A percentile compares a stretch with the other conserved stretches of the same genome.
These are phyloP conservation scores for Elsinoe fawcettii DNA, from an alignment of 2,329 filamentous ascomycete species.

Conservation along the genomic window DNA sequence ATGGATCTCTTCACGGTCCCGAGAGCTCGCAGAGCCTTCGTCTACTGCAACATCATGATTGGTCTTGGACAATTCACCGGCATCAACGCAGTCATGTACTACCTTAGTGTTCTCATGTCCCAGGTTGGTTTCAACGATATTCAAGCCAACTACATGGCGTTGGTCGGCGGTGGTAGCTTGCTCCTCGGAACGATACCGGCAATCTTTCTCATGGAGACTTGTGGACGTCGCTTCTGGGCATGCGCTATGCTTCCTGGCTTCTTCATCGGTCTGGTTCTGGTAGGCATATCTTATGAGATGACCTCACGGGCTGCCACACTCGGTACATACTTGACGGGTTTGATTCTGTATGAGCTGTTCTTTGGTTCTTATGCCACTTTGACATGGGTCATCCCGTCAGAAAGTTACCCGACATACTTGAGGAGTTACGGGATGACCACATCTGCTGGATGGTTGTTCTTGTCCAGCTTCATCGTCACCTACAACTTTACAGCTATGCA, in stretches of 20 bases:
- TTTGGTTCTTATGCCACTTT: constrained; percentile 43
- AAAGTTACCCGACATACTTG: constrained; percentile 66
- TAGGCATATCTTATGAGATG: constrained; percentile 57
- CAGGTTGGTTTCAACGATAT: constrained; percentile 59
- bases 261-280: constrained; percentile 60
- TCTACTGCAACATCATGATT: constrained; percentile 64
- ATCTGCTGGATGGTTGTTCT: constrained; percentile 59
- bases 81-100: constrained; percentile 64
- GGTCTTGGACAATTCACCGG: constrained; percentile 63
- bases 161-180: constrained; percentile 61
- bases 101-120: constrained; percentile 60
- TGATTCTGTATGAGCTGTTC: constrained; percentile 61
- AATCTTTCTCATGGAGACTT: constrained; percentile 60
- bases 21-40: constrained; percentile 56
- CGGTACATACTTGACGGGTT: constrained; percentile 59
- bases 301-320: constrained; percentile 40
- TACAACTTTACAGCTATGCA: constrained; percentile 70
- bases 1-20: constrained; percentile 66
- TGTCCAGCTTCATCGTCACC: constrained; percentile 64
- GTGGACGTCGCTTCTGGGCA: constrained; percentile 67
- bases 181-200: constrained; percentile 41
- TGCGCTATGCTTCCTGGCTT: constrained; percentile 64
- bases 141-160: constrained; percentile 63
- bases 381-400: constrained; percentile 43
- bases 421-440: constrained; percentile 67